phyloP scores from a whole-genome alignment of 768 basidiomycete genomes.

The Rickenella mellea region DNA sequence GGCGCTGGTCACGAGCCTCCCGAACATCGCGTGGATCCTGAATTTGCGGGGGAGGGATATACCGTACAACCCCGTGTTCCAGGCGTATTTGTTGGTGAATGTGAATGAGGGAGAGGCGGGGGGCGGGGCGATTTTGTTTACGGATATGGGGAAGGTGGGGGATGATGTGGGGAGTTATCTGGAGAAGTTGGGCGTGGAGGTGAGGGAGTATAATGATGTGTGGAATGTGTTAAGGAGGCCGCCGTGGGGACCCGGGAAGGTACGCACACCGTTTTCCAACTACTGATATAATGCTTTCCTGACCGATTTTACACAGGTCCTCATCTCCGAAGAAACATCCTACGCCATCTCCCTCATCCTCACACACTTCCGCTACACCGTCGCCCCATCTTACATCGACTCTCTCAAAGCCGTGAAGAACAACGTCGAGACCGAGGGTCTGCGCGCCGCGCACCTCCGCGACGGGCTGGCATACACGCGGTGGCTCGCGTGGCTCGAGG shows the following conservation, averaged over 20 bases:
- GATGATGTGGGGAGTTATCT: conserved; percentile 52
- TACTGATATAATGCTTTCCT: conserved; percentile 7
- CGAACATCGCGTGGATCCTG: conserved; percentile 60
- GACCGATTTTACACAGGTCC: conserved; percentile 28
- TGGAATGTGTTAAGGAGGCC: conserved; percentile 70
- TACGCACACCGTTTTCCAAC: conserved; percentile 22
- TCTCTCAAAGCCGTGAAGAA: conserved; percentile 86
- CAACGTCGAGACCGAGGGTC: conserved; percentile 70
- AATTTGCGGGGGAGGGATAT: conserved; percentile 89
- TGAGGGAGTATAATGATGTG: conserved; percentile 63
- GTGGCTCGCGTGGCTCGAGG: conserved; percentile 90
- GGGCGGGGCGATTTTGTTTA: conserved; percentile 59
- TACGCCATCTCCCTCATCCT: conserved; percentile 82
- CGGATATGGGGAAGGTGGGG: conserved; percentile 59
- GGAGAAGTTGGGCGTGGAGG: conserved; percentile 41
- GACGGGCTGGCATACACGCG: conserved; percentile 81
- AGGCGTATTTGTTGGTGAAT: conserved; percentile 73
- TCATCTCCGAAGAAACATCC: conserved; percentile 66
- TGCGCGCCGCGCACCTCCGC: conserved; percentile 76
- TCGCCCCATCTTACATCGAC: conserved; percentile 62
- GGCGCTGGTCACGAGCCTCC: conserved; percentile 57
- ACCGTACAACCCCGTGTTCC: conserved; percentile 88
- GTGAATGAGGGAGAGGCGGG: no score
- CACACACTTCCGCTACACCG: conserved; percentile 72
- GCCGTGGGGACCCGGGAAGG: conserved; percentile 75